Base-by-base conservation (phyloP, 495 filamentous ascomycete genomes). In the Pyrenula massariospora region DNA sequence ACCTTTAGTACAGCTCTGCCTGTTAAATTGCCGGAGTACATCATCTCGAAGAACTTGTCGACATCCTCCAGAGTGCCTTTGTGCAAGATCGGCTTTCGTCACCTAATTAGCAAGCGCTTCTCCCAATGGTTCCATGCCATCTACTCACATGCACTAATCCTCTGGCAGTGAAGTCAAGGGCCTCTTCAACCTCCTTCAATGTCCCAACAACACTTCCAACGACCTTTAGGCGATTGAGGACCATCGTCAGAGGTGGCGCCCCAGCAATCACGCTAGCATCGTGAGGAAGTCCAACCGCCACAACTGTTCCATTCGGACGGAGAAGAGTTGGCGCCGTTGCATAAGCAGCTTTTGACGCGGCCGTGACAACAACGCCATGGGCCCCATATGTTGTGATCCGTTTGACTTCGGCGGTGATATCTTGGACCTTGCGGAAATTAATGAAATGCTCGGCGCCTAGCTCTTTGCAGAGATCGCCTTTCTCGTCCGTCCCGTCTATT, bases 301-400 rank as follows among this genome's bases (percentile, higher is more conserved):
- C 62, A 54, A 70, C 63, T 11, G 54, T 55, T 1, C 65, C 68
- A 60, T 66, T 56, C 31, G 67, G 67, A 20, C 68, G 56, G 22
- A 70, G 63, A n/a, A 70, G 24, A 12, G 47, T 36, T 1, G 68
- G 63, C 10, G 66, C 66, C 48, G 56, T 62, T 10, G 53, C 49
- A 22, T 67, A 63, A 10, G 66, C 67, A 5, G 63, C 62, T 50
- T 63, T 61, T 0, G 60, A 62, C 5, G 66, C 66, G 0, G 67
- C 61, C 1, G 66, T 62, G 20, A 68, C 62, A 10, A 71, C 63
- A 0, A 66, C 66, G 0, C 62, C 68, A 57, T 68, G 66, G 0
- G 66, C 68, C 3, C 68, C 68, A 54, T 70, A 68, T 1, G 57
- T 58, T 0, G 68, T 70, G 15, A 68, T 11, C 48, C 70, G 57